A percentile compares a stretch with the other conserved stretches of the same genome.
Evolutionary conservation across 345 rosid genomes (phyloP).

Genomic region (Boechera divaricarpa): DNA sequence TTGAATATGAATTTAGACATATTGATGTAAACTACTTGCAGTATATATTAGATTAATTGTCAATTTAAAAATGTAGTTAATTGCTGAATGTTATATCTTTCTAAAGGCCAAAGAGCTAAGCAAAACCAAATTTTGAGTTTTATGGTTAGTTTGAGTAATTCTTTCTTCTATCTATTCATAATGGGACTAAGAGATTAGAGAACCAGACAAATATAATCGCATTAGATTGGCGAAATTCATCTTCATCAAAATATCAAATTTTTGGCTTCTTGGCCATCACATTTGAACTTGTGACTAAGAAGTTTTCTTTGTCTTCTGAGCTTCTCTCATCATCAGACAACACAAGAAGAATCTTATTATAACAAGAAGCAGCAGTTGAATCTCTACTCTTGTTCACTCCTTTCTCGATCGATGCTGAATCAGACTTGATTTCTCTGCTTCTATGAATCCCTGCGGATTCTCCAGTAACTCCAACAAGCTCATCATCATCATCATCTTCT

Average conservation of each 20-base stretch:
- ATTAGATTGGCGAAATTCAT: slow-evolving; percentile 17
- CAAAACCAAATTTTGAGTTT: background rate
- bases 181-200: background rate
- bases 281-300: slow-evolving; percentile 6
- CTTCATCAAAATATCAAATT: background rate
- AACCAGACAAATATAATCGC: background rate
- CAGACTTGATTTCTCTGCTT: slow-evolving; percentile 25
- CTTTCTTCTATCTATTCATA: background rate
- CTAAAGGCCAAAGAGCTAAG: no score
- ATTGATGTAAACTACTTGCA: slow-evolving; percentile 6
- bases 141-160: background rate
- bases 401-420: slow-evolving; percentile 18
- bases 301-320: slow-evolving; percentile 25
- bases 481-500: slow-evolving; percentile 11
- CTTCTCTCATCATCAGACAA: slow-evolving; percentile 44
- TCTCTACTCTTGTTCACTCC: slow-evolving; percentile 21
- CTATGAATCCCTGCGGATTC: slow-evolving; percentile 18
- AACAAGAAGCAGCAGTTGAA: slow-evolving; percentile 20
- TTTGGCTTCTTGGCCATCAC: slow-evolving; percentile 36
- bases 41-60: background rate
- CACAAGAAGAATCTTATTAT: slow-evolving; percentile 30
- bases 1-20: slow-evolving; percentile 1
- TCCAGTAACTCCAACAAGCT: slow-evolving; percentile 28
- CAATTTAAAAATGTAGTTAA: background rate
- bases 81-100: background rate